Evolutionary conservation across 2,329 filamentous ascomycete species (phyloP).

Genomic region (Talaromyces funiculosus): DNA sequence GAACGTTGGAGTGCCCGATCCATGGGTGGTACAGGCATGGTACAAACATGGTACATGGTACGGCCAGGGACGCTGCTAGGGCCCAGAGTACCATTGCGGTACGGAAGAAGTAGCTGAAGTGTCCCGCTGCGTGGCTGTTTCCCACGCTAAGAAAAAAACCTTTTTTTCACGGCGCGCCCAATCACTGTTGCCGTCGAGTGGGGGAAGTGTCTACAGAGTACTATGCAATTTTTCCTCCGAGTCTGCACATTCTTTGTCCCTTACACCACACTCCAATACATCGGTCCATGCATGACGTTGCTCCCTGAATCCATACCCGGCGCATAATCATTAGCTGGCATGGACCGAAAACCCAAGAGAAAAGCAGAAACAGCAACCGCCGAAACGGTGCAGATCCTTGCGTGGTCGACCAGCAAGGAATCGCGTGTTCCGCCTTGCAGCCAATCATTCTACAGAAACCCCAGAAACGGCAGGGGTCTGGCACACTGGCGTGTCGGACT

Average conservation of each 20-base stretch:
- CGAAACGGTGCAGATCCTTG: conserved; percentile 4
- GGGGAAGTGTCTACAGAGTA: background rate
- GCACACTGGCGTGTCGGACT: background rate
- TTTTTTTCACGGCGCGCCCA: background rate
- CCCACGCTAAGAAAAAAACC: background rate
- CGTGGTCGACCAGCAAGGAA: conserved; percentile 6
- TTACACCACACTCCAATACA: background rate
- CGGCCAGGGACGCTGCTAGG: background rate
- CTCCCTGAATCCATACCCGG: background rate
- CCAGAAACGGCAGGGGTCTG: conserved; percentile 1
- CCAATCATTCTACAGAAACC: background rate
- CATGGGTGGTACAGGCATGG: background rate
- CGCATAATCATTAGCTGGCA: background rate
- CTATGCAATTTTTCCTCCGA: background rate
- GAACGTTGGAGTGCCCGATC: background rate
- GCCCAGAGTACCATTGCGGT: background rate
- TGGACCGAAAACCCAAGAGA: background rate
- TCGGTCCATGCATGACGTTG: background rate
- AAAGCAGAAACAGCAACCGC: background rate
- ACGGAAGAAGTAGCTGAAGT: background rate
- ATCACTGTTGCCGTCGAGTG: background rate
- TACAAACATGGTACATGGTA: background rate
- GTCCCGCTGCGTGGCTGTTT: background rate
- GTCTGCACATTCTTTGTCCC: background rate
- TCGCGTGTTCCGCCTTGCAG: background rate